A percentile compares a stretch with the other conserved stretches of the same genome.
Conservation (phyloP, 2,329 filamentous ascomycete genomes). For the Alternaria sp. region DNA sequence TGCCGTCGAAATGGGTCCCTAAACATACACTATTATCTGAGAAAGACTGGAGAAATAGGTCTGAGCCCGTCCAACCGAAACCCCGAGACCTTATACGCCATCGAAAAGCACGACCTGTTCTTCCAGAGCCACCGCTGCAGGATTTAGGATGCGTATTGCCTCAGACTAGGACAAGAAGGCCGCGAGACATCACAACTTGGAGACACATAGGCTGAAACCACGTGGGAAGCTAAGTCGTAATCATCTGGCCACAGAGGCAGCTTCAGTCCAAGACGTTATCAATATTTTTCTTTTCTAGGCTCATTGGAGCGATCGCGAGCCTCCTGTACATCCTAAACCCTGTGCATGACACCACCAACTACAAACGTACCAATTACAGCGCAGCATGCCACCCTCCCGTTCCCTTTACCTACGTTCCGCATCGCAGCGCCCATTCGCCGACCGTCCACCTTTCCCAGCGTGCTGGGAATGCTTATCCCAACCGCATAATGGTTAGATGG, state of each 20-base stretch:
- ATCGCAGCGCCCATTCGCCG: background rate
- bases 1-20: too few relatives aligned
- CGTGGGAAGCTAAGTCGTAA: background rate
- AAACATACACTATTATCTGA: background rate
- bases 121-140: background rate
- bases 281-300: background rate
- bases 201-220: too few relatives aligned
- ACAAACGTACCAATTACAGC: constrained; percentile 1
- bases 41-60: background rate
- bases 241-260: background rate
- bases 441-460: background rate
- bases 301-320: background rate
- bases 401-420: background rate
- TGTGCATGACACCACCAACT: background rate
- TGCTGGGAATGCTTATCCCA: background rate
- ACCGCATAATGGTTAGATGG: background rate
- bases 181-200: background rate
- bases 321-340: background rate
- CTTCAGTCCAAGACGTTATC: background rate
- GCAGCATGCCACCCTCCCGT: background rate
- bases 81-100: background rate
- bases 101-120: background rate
- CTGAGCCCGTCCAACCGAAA: background rate
- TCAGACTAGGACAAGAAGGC: background rate
- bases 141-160: too few relatives aligned